Evolutionary conservation across 2,329 filamentous ascomycete species (phyloP).

Genomic region (Pseudopithomyces chartarum): DNA sequence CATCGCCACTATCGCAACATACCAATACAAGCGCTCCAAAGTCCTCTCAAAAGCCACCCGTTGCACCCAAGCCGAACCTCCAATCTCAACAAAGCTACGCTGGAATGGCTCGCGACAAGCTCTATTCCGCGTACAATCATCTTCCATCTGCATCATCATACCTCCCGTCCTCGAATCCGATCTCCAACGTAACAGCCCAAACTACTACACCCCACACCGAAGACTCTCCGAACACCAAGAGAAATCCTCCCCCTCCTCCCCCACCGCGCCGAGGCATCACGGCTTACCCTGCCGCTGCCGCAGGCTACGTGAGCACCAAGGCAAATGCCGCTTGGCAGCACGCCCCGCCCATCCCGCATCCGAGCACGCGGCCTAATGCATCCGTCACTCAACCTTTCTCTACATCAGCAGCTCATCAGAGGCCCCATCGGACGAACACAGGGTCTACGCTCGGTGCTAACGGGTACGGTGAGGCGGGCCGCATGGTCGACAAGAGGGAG

Average conservation of each 20-base stretch:
- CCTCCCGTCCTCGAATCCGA: slow-evolving; percentile 12
- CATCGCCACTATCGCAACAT: slow-evolving; percentile 37
- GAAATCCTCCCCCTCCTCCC: slow-evolving; percentile 39
- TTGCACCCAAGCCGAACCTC: slow-evolving; percentile 30
- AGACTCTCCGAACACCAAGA: slow-evolving; percentile 17
- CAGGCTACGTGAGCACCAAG: slow-evolving; percentile 45
- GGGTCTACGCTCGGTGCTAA: slow-evolving; percentile 28
- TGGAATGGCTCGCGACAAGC: slow-evolving; percentile 44
- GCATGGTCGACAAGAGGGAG: slow-evolving; percentile 67
- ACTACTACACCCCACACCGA: slow-evolving; percentile 2
- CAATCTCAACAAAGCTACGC: slow-evolving; percentile 43
- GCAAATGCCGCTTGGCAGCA: slow-evolving; percentile 42
- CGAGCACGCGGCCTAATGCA: slow-evolving; percentile 26
- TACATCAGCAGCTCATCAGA: slow-evolving; percentile 25
- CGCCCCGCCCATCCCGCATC: slow-evolving; percentile 36
- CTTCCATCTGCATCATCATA: slow-evolving; percentile 42
- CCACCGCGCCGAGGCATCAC: slow-evolving; percentile 44
- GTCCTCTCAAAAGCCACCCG: slow-evolving; percentile 38
- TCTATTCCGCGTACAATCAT: slow-evolving; percentile 47
- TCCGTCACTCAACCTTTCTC: slow-evolving; percentile 31
- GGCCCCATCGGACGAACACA: slow-evolving; percentile 31
- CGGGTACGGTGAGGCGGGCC: slow-evolving; percentile 23
- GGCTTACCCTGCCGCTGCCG: slow-evolving; percentile 44
- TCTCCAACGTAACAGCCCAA: background rate
- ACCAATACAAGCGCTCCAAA: slow-evolving; percentile 32